These are phyloP conservation scores for Penicillium herquei DNA, from an alignment of 495 filamentous ascomycete genomes.

Conservation along the genomic window DNA sequence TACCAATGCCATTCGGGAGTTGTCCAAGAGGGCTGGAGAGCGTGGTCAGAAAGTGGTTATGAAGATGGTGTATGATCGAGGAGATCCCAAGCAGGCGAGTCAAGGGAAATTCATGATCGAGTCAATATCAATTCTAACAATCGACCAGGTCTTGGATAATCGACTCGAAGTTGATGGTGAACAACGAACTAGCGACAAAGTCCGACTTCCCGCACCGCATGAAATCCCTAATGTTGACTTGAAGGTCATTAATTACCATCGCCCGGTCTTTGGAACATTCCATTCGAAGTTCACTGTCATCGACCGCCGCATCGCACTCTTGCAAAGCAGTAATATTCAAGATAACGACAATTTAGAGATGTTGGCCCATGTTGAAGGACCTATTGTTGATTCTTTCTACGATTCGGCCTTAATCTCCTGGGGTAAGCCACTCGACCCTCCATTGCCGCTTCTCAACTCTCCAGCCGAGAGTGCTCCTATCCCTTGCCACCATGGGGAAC, in stretches of 20 bases:
- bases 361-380: conserved; percentile 74
- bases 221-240: conserved; percentile 72
- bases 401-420: conserved; percentile 71
- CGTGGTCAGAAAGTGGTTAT: conserved; percentile 59
- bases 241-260: conserved; percentile 72
- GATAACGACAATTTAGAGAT: conserved; percentile 80
- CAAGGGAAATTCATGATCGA: neutral
- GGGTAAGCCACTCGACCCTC: conserved; percentile 61
- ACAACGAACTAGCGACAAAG: conserved; percentile 52
- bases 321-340: conserved; percentile 77
- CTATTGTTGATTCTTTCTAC: conserved; percentile 72
- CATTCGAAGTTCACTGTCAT: conserved; percentile 78
- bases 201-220: conserved; percentile 56
- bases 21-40: conserved; percentile 62
- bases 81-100: conserved; percentile 56
- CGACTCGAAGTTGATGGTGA: conserved; percentile 58
- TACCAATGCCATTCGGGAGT: conserved; percentile 65
- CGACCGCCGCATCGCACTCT: conserved; percentile 62
- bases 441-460: conserved; percentile 53
- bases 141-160: conserved; percentile 50
- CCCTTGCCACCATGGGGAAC: conserved; percentile 17
- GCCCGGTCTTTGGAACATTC: conserved; percentile 70
- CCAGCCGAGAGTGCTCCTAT: conserved; percentile 45
- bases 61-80: conserved; percentile 75
- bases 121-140: conserved; percentile 4